phyloP scores from a whole-genome alignment of 768 basidiomycete species.

The Rossbeevera mucosa region DNA sequence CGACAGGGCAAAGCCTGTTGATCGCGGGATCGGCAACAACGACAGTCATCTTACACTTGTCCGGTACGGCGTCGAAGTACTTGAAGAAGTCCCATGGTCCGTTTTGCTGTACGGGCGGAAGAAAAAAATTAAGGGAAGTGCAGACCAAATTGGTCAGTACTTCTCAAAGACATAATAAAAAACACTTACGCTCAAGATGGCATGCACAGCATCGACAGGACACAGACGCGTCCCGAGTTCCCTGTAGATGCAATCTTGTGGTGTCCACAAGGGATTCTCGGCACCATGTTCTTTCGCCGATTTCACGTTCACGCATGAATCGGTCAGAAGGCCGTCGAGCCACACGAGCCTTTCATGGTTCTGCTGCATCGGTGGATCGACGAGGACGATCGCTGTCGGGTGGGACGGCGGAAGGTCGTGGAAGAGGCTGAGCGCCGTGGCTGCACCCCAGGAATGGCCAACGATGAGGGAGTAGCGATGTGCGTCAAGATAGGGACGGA shows the following conservation, averaged over 20 bases:
- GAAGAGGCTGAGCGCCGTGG: slow-evolving; percentile 5
- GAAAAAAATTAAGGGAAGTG: too few species aligned
- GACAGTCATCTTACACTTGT: slow-evolving; percentile 12
- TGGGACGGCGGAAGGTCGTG: slow-evolving; percentile 1
- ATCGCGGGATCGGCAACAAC: slow-evolving; percentile 19
- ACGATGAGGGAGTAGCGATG: slow-evolving; percentile 6
- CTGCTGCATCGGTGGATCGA: slow-evolving; percentile 15
- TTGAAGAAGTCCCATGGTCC: slow-evolving; percentile 18
- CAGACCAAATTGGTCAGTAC: neutral
- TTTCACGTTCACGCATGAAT: neutral
- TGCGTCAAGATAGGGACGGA: slow-evolving; percentile 16
- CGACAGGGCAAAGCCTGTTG: neutral
- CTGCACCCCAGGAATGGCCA: slow-evolving; percentile 20
- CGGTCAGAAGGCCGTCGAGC: neutral
- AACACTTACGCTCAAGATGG: slow-evolving; percentile 7
- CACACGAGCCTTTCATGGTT: neutral
- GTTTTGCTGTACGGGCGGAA: neutral
- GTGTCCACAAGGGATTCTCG: slow-evolving; percentile 17
- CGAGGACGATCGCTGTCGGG: slow-evolving; percentile 14
- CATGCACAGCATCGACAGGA: slow-evolving; percentile 1
- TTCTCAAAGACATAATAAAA: too few species aligned
- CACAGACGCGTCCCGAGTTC: slow-evolving; percentile 13
- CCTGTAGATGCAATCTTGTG: slow-evolving; percentile 1
- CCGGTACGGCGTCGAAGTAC: neutral
- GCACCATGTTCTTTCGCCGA: neutral